Percentiles rank a stretch among this genome's conserved stretches.
These are phyloP conservation scores for Speleostelium caveatum DNA, from an alignment of 78 protist species.

Conservation along the genomic window DNA sequence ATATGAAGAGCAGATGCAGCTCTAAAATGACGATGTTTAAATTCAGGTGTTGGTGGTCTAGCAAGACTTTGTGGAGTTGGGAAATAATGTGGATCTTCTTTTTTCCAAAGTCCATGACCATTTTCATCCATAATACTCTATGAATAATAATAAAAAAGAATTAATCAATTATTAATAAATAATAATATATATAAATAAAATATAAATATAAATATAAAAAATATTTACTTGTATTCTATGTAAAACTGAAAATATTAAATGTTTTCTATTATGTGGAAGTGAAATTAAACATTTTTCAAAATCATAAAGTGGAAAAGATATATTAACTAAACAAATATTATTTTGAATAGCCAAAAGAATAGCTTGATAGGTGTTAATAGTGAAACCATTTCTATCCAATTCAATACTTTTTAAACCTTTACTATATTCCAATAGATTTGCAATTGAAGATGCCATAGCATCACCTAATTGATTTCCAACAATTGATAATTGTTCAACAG, in stretches of 20 bases:
- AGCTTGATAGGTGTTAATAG: conserved; percentile 31
- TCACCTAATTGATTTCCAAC: not conserved
- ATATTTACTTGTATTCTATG: conserved; percentile 33
- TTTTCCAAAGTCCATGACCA: not conserved
- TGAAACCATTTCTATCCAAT: conserved; percentile 30
- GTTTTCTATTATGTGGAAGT: not conserved
- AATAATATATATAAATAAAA: no score
- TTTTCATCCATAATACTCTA: conserved; percentile 1
- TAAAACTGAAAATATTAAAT: not conserved
- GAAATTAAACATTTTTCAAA: not conserved
- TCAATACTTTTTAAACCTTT: not conserved
- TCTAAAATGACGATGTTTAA: no score
- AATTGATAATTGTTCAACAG: conserved; percentile 11
- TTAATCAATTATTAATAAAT: no score
- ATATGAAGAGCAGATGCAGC: no score
- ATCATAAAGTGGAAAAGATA: conserved; percentile 28
- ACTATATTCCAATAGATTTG: conserved; percentile 17
- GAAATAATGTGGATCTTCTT: not conserved
- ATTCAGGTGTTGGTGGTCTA: no score
- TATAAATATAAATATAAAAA: no score
- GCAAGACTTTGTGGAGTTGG: conserved; percentile 22
- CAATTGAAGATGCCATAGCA: not conserved
- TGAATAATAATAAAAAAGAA: no score
- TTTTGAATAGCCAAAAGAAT: conserved; percentile 22
- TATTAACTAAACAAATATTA: conserved; percentile 1